Base-by-base conservation (phyloP, 805 yeast species). In the Starmerella lactis-condensi region DNA sequence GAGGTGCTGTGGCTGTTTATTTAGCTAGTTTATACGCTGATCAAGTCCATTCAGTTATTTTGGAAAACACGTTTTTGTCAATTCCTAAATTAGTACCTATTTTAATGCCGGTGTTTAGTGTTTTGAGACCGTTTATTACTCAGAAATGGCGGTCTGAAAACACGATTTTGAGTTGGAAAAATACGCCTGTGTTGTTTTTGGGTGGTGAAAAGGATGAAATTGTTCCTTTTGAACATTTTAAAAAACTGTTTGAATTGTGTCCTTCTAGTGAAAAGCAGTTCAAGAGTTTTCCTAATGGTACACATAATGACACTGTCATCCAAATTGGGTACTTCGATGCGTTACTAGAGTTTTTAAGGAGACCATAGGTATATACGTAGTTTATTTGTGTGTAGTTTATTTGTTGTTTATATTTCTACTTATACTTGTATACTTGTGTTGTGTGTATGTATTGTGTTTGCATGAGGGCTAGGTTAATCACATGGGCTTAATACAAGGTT, bases 1-100 rank as follows among this genome's bases (percentile, higher is more conserved):
- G 98, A 22, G 96, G 96, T 3, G 98, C 96, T 0, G 93, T 78
- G 22, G 81, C 91, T 6, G 66, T 82, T 13, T 76, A 81, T 53
- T 65, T 81, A 32, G 82, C 89, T 0, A 61, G 79, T 2, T 38
- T 45, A 10, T 38, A 49, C 2, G 62, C 61, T 15, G 65, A 62
- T 44, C 44, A 52, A 1, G 57, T 79, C 10, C 61, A 62, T 33
- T 93, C 75, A 2, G 43, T 83, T 7, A 64, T 89, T 2, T 52
- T 85, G 22, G 98, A 85, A 46, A 85, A 85, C 51, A 81, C 96
- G 1, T 85, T 85, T 39, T 54, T 79, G 31, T 68, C 74, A 32
- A 66, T 85, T 12, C 65, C 73, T 5, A 73, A 78, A 42, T 67
- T 75, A 45, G 56, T 77, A 34, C 68, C 48, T 13, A 16, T 22